A percentile compares a stretch with the other conserved stretches of the same genome.
Evolutionary conservation across 2,329 filamentous ascomycete genomes (phyloP).

Genomic region (Epichloe sp.): DNA sequence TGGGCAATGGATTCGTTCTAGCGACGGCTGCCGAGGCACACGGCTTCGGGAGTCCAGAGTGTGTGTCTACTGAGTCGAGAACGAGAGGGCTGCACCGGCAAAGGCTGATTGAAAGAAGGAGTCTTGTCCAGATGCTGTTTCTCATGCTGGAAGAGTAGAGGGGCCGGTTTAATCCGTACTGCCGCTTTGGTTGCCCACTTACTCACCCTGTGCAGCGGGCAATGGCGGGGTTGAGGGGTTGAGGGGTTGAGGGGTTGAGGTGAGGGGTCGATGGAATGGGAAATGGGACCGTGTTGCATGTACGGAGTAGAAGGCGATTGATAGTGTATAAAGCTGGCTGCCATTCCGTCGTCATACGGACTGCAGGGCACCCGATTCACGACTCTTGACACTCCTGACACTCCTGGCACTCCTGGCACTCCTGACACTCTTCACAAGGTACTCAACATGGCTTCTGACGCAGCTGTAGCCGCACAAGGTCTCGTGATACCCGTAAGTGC

Average conservation of each 20-base stretch:
- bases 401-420: too few species aligned
- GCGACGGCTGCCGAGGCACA: neutral
- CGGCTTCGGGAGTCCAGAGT: neutral
- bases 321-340: too few species aligned
- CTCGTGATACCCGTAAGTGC: slow-evolving; percentile 40
- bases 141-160: neutral
- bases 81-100: neutral
- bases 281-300: neutral
- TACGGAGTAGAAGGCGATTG: too few species aligned
- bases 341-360: too few species aligned
- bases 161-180: too few species aligned
- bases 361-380: too few species aligned
- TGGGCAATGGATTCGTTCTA: neutral
- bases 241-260: too few species aligned
- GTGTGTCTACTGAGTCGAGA: neutral
- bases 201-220: too few species aligned
- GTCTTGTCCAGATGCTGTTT: neutral
- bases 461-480: slow-evolving; percentile 37
- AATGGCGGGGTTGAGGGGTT: too few species aligned
- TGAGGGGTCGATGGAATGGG: too few species aligned
- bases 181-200: too few species aligned
- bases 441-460: slow-evolving; percentile 18
- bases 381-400: too few species aligned
- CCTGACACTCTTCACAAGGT: neutral
- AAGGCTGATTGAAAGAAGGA: neutral